Base-by-base conservation (phyloP, 768 basidiomycete genomes). In the Lactifluus hygrophoroides region DNA sequence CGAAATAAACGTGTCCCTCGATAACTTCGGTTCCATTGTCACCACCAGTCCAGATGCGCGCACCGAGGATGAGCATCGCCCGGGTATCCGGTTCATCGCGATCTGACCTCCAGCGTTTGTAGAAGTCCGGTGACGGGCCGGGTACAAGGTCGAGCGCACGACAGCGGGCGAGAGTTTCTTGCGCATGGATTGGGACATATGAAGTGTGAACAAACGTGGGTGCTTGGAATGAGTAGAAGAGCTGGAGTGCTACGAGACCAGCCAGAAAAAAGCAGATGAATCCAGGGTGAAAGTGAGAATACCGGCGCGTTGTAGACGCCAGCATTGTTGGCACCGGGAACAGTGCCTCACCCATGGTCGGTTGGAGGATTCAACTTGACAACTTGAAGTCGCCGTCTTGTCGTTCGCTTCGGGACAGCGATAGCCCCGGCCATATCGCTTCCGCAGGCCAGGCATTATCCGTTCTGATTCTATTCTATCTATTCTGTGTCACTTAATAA, bases 21-120 rank as follows among this genome's bases (percentile, higher is more conserved):
- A 89, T 53, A 27, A 91, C 76, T 59, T 86, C 75, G 2, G 81
- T 81, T 0, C 90, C 90, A 40, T 86, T 82, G 28, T 81, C 67
- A 25, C 70, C 68, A 7, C 90, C 90, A 1, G 90, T 94, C 92
- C 92, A 94, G 61, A 95, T 79, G 30, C 76, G 88, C 30, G 84
- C 91, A 62, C 90, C 88, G 68, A 75, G 79, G 54, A 94, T 77
- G 50, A 88, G 74, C 5, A 81, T 75, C 1, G 88, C 75, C 49
- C 74, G 75, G 3, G 89, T 87, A 3, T 83, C 86, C 1, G 73
- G 73, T 5, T 75, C 82, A 65, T 80, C 87, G 5, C 88, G 77
- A 69, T 90, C 88, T 10, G 86, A 89, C 43, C 42, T 43, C 19
- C 10, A 63, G 52, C 72, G 69, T 40, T 57, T 64, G 56, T 64